Percentiles rank a stretch among this genome's conserved stretches.
phyloP scores from a whole-genome alignment of 2,329 filamentous ascomycete species.

The Coniella vitis region DNA sequence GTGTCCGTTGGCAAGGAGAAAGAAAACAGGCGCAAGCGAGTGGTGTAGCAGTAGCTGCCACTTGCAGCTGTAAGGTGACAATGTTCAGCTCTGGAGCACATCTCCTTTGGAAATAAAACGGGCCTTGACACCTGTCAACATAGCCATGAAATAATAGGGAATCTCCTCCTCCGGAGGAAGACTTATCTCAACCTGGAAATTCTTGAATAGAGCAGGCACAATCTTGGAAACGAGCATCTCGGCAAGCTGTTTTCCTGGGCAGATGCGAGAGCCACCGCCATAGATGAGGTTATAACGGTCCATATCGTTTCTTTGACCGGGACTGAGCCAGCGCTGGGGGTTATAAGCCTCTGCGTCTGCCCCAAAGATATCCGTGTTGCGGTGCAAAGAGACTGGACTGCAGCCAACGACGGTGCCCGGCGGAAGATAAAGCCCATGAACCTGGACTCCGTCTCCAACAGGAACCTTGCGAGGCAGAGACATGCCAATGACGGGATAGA shows the following conservation, averaged over 20 bases:
- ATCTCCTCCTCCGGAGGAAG: constrained; percentile 33
- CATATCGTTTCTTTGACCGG: constrained; percentile 31
- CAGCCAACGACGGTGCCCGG: constrained; percentile 43
- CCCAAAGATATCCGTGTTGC: constrained; percentile 43
- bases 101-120: constrained; percentile 27
- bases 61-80: background rate
- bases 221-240: constrained; percentile 43
- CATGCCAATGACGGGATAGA: constrained; percentile 47
- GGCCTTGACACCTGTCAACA: constrained; percentile 40
- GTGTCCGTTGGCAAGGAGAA: background rate
- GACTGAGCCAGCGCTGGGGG: constrained; percentile 41
- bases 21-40: background rate
- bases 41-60: background rate
- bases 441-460: constrained; percentile 21
- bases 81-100: background rate
- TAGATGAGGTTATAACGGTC: constrained; percentile 43
- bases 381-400: constrained; percentile 43
- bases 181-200: constrained; percentile 37
- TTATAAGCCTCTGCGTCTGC: constrained; percentile 34
- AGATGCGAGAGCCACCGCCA: constrained; percentile 44
- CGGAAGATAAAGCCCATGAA: constrained; percentile 36
- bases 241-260: constrained; percentile 44
- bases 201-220: constrained; percentile 32
- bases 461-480: constrained; percentile 42
- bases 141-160: constrained; percentile 45